Evolutionary conservation across 176 grass and related monocot genomes (phyloP).

Genomic region (Musa itinerans): DNA sequence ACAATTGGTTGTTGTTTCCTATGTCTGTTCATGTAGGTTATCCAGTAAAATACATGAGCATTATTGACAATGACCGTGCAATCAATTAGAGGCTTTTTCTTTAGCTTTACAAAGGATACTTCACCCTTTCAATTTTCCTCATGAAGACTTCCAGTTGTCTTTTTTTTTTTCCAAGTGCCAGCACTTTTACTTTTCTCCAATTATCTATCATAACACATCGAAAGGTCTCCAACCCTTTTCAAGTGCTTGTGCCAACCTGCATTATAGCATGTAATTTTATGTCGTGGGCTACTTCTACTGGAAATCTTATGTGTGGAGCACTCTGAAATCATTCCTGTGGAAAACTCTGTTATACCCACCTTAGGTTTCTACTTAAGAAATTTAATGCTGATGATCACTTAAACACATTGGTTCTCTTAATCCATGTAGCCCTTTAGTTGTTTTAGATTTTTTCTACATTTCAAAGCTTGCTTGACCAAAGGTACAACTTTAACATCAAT

Average conservation of each 20-base stretch:
- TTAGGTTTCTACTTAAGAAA: background rate
- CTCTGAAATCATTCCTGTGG: background rate
- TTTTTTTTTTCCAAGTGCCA: no score
- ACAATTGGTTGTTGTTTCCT: background rate
- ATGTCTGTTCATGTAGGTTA: background rate
- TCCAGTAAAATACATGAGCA: background rate
- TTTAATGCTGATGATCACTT: background rate
- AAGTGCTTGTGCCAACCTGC: background rate
- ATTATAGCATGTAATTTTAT: background rate
- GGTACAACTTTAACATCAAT: no score
- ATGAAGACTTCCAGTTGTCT: no score
- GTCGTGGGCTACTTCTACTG: background rate
- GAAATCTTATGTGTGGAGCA: background rate
- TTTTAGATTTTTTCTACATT: background rate
- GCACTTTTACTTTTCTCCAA: background rate
- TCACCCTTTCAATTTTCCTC: no score
- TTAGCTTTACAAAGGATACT: no score
- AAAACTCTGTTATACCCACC: background rate
- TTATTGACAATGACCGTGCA: background rate
- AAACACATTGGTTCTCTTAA: background rate
- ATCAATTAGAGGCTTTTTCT: background rate
- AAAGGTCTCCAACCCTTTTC: background rate
- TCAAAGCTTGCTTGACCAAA: background rate
- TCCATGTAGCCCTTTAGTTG: background rate
- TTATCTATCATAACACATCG: background rate